Conservation (phyloP, 345 rosid genomes). For the Sonneratia caseolaris region DNA sequence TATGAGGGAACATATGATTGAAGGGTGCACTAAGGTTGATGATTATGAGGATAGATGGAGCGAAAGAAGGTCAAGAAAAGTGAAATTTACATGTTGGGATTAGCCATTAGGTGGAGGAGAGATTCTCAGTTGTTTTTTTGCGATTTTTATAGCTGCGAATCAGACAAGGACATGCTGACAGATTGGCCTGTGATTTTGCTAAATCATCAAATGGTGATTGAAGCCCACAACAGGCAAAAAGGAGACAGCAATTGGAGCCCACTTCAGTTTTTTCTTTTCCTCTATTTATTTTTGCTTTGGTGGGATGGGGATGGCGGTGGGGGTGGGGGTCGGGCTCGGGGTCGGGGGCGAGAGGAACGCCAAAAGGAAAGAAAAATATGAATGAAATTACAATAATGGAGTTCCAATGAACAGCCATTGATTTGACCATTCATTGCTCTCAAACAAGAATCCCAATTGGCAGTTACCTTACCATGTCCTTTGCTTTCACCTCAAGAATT, state of each 20-base stretch:
- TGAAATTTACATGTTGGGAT: conserved; percentile 10
- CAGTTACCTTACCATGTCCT: conserved; percentile 2
- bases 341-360: conserved; percentile 13
- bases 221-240: conserved; percentile 23
- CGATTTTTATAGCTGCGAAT: conserved; percentile 9
- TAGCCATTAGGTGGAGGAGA: conserved; percentile 12
- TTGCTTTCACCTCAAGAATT: background rate
- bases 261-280: too few relatives aligned
- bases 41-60: conserved; percentile 10
- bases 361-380: background rate
- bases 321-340: too few relatives aligned
- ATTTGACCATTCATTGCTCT: conserved; percentile 38
- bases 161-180: conserved; percentile 35
- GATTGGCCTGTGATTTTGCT: conserved; percentile 28
- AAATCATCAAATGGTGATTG: conserved; percentile 42
- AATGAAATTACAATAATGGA: background rate
- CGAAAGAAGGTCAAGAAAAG: conserved; percentile 9
- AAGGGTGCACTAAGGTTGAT: conserved; percentile 6
- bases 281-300: too few relatives aligned
- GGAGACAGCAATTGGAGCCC: conserved; percentile 22
- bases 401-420: conserved; percentile 11
- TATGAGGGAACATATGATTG: background rate
- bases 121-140: conserved; percentile 24
- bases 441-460: conserved; percentile 7
- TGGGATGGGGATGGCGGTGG: too few relatives aligned